A percentile compares a stretch with the other conserved stretches of the same genome.
Conservation (phyloP, 371 early-diverging fungal species). For the Mucor mucedo region DNA sequence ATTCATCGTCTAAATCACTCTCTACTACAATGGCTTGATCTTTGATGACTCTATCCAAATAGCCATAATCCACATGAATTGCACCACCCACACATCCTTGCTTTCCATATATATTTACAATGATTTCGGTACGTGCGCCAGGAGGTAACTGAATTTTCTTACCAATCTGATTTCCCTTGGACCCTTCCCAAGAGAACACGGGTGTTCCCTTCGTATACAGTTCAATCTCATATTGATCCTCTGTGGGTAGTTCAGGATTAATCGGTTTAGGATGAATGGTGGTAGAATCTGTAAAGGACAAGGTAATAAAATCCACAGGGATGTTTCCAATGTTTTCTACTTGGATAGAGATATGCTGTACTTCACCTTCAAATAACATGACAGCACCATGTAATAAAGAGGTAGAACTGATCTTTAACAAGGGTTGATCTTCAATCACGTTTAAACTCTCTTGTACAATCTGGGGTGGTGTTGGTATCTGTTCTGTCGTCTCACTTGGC, state of each 20-base stretch:
- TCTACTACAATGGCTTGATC: slow-evolving; percentile 1
- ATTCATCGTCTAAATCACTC: slow-evolving; percentile 13
- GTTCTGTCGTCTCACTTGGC: not conserved
- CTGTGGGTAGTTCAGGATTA: slow-evolving; percentile 66
- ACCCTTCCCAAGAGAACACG: slow-evolving; percentile 72
- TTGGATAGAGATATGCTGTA: slow-evolving; percentile 67
- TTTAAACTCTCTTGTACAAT: slow-evolving; percentile 5
- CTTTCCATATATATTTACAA: slow-evolving; percentile 81
- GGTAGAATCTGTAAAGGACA: slow-evolving; percentile 74
- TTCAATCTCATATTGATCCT: slow-evolving; percentile 83
- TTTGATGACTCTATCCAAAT: slow-evolving; percentile 51
- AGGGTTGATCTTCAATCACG: slow-evolving; percentile 73
- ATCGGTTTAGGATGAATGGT: slow-evolving; percentile 50
- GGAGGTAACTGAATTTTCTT: slow-evolving; percentile 58
- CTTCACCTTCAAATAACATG: slow-evolving; percentile 86
- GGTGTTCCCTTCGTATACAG: slow-evolving; percentile 66
- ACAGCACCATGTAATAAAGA: slow-evolving; percentile 71
- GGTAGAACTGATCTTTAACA: slow-evolving; percentile 67
- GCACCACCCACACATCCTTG: slow-evolving; percentile 75
- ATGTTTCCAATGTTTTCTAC: slow-evolving; percentile 78
- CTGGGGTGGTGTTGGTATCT: not conserved
- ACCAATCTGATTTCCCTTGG: slow-evolving; percentile 36
- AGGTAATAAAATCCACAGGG: slow-evolving; percentile 73
- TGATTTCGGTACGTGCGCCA: slow-evolving; percentile 59
- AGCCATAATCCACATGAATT: slow-evolving; percentile 78